Base-by-base conservation (phyloP, 2,329 filamentous ascomycete species). In the Fusarium secorum region DNA sequence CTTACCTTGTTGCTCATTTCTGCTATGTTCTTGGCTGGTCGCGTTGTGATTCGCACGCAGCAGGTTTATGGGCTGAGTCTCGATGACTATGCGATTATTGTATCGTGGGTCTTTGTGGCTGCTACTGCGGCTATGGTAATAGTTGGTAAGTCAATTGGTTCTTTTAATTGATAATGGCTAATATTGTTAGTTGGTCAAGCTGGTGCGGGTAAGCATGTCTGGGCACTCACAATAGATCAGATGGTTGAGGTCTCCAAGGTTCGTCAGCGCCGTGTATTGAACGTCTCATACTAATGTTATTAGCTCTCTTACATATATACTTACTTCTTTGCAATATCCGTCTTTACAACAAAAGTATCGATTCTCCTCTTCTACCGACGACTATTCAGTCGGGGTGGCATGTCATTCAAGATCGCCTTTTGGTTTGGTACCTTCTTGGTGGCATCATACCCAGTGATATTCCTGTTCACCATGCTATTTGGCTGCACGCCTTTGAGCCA, bases 291-390 rank as follows among this genome's bases (percentile, higher is more conserved):
- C 64, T 66, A 8, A 66, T 10, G 0, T 1, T 6, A 3, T 3
- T 7, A 66, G 64, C 55, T 66, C 10, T 38, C 36, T 9, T 67
- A 67, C 24, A 20, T 67, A 15, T 67, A 67, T 24, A 45, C 38
- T 11, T 67, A 51, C 28, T 14, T 67, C 18, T 67, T 67, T 11
- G 49, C 42, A n/a, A 35, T 33, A 5, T 64, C 64, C 13, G 63
- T 67, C 15, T 66, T 67, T 7, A 66, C 64, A 1, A 67, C 64
- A 0, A 67, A 67, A 42, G 15, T 67, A 0, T 67, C 64, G 22
- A 67, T 67, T 4, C 64, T 67, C 2, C 56, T 67, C 5, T 67
- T 67, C 14, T 67, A 67, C n/a, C 42, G 42, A 67, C 63, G 64
- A 41, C 14, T 67, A 10, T 67, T 67, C 1, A 55, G 26, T 2